A percentile compares a stretch with the other conserved stretches of the same genome.
Evolutionary conservation across 2,329 filamentous ascomycete species (phyloP).

Genomic region (Xylariaceae sp.): DNA sequence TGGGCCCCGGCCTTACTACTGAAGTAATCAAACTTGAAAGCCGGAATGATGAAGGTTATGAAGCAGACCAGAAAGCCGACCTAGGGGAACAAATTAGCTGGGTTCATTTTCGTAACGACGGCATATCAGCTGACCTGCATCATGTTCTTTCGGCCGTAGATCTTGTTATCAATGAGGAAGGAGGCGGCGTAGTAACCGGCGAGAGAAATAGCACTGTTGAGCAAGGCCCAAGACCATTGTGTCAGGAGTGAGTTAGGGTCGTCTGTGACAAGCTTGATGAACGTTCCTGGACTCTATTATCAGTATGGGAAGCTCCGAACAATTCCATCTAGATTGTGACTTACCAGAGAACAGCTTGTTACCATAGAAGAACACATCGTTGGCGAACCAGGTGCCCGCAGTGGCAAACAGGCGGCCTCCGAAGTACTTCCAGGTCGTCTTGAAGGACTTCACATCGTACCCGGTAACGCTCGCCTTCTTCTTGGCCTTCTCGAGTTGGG

Average conservation of each 20-base stretch:
- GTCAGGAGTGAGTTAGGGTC: conserved; percentile 71
- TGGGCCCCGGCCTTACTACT: conserved; percentile 67
- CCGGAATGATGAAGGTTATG: conserved; percentile 87
- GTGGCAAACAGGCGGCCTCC: conserved; percentile 83
- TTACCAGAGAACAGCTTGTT: conserved; percentile 90
- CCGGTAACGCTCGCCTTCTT: conserved; percentile 83
- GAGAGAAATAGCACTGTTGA: conserved; percentile 84
- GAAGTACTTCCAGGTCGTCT: conserved; percentile 75
- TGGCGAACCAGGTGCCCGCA: conserved; percentile 87
- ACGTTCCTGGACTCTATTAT: conserved; percentile 48
- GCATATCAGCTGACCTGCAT: conserved; percentile 57
- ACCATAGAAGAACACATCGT: conserved; percentile 98
- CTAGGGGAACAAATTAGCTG: too few relatives aligned
- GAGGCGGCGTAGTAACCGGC: conserved; percentile 87
- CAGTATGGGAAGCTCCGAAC: not conserved
- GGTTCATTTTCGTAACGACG: too few relatives aligned
- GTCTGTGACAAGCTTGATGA: conserved; percentile 77
- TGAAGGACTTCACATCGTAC: conserved; percentile 83
- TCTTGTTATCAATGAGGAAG: conserved; percentile 89
- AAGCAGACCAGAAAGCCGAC: conserved; percentile 90
- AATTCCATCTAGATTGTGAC: not conserved
- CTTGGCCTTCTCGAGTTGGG: conserved; percentile 78
- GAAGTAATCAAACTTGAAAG: conserved; percentile 85
- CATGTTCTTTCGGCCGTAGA: conserved; percentile 95
- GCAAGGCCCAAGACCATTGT: conserved; percentile 86